phyloP scores from a whole-genome alignment of 306 rosid species.

The Sechiopsis laciniata region DNA sequence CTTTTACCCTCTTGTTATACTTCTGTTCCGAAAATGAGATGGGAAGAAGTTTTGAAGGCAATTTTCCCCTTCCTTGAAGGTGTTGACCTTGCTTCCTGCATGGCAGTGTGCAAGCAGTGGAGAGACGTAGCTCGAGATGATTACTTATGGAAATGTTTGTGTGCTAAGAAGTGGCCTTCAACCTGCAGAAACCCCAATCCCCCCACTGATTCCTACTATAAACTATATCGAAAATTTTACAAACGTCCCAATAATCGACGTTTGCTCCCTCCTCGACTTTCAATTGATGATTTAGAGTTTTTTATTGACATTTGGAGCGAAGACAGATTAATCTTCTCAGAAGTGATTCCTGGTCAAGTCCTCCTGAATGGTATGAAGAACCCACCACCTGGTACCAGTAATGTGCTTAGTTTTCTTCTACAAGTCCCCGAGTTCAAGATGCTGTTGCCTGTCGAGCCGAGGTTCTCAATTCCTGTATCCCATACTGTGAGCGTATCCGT shows the following conservation, averaged over 20 bases:
- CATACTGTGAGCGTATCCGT: constrained; percentile 69
- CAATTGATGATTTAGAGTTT: constrained; percentile 81
- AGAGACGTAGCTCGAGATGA: constrained; percentile 70
- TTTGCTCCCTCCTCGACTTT: constrained; percentile 78
- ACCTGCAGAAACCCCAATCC: constrained; percentile 66
- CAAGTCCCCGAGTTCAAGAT: constrained; percentile 68
- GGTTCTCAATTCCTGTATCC: constrained; percentile 54
- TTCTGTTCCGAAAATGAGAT: constrained; percentile 37
- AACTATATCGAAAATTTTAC: constrained; percentile 54
- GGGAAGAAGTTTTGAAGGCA: constrained; percentile 68
- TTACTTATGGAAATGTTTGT: constrained; percentile 83
- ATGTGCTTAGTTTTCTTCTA: constrained; percentile 52
- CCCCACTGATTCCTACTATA: constrained; percentile 50
- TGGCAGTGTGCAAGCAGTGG: constrained; percentile 83
- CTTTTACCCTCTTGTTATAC: constrained; percentile 8
- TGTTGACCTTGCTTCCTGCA: constrained; percentile 72
- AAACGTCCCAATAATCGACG: constrained; percentile 45
- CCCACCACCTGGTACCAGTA: constrained; percentile 49
- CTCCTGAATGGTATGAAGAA: constrained; percentile 44
- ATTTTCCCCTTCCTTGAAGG: constrained; percentile 92
- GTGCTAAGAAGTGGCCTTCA: constrained; percentile 94
- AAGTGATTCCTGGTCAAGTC: constrained; percentile 66
- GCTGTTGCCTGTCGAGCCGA: constrained; percentile 68
- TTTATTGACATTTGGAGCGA: constrained; percentile 82
- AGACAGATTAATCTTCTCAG: constrained; percentile 55